These are phyloP conservation scores for Colletotrichum viniferum DNA, from an alignment of 2,329 filamentous ascomycete species.

Conservation along the genomic window DNA sequence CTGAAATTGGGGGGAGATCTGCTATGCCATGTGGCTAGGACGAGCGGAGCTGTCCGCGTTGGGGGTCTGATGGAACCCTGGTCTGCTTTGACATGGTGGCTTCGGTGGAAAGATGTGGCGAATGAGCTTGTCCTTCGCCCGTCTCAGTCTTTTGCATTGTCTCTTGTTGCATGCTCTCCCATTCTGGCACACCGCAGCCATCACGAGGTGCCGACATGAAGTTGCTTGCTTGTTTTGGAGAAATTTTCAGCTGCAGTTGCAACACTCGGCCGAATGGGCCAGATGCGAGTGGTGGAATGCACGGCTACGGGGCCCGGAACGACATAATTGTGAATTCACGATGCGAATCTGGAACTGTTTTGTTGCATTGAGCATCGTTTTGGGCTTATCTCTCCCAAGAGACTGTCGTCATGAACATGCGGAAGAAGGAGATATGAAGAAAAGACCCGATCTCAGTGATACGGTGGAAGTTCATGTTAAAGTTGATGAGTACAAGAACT, in stretches of 20 bases:
- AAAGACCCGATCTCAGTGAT: not conserved
- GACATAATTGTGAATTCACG: no score
- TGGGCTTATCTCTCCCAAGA: not conserved
- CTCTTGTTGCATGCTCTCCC: not conserved
- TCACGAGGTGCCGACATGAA: not conserved
- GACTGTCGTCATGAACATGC: not conserved
- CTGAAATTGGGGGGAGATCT: not conserved
- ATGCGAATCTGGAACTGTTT: not conserved
- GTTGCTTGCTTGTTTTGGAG: not conserved
- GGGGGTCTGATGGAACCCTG: not conserved
- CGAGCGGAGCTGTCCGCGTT: not conserved
- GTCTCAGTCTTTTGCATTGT: not conserved
- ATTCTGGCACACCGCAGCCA: rapidly evolving
- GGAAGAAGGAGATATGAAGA: not conserved
- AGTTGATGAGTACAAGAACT: not conserved
- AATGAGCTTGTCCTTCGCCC: not conserved
- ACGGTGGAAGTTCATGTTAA: not conserved
- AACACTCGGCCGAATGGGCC: not conserved
- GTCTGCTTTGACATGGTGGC: not conserved
- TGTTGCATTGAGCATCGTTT: not conserved
- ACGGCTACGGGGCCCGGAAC: not conserved
- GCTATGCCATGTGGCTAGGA: not conserved
- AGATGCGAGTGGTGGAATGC: not conserved
- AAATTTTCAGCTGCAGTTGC: not conserved
- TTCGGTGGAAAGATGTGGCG: not conserved